Base-by-base conservation (phyloP, 2,329 filamentous ascomycete genomes). In the Diaporthe velutina region DNA sequence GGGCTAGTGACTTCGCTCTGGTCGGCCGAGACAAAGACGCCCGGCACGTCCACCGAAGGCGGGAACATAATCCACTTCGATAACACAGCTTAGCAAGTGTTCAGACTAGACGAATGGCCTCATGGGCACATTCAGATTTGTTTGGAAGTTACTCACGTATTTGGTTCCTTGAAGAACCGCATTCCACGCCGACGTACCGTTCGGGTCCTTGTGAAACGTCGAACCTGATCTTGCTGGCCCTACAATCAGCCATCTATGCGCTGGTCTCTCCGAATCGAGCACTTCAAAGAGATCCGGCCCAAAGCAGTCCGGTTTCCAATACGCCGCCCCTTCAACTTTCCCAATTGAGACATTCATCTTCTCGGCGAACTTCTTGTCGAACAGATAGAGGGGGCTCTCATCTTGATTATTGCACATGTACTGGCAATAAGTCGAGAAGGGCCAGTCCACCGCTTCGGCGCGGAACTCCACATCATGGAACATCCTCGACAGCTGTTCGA, bases 391-490 rank as follows among this genome's bases (percentile, higher is more conserved):
- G 0, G 96, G 96, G 76, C 94, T 96, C 84, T 98, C 97, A 78
- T 98, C 96, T 25, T 85, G 85, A 81, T 90, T 96, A 81, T 93
- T 89, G 55, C 88, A 86, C 93, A 98, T 95, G 83, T 98, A 99
- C 58, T 91, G 87, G 76, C 92, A 86, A 82, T 98, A 98, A 0
- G 90, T 94, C n/a, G 88, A 86, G 76, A 98, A 90, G 0, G 92
- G 91, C 96, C 96, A 98, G 84, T 98, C 95, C 7, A 98, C 96
- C 0, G 95, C 94, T 87, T 98, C 97, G 13, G 96, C 96, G 54
- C 95, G 91, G 83, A 98, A 98, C 68, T 90, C 88, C 3, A 93
- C 88, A 67, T 92, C 84, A 0, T 88, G 86, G 81, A 95, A 95
- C 75, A 87, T 86, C n/a, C 86, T 79, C 0, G 93, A 85, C 1